phyloP scores from a whole-genome alignment of 108 stramenopile genomes.

The Nannochloropsis salina region DNA sequence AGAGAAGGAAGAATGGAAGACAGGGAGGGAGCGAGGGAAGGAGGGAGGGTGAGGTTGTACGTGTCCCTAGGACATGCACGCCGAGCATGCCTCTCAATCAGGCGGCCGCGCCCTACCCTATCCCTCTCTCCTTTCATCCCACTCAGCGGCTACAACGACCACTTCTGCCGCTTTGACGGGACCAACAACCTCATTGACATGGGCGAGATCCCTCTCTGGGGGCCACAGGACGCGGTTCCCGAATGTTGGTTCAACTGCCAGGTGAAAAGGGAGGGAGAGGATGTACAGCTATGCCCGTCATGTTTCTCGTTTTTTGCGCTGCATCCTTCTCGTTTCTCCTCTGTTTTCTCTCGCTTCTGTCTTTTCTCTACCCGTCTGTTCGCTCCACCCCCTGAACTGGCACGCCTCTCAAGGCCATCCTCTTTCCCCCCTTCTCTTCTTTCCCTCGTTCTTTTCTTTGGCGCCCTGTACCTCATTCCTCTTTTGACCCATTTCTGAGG shows the following conservation, averaged over 20 bases:
- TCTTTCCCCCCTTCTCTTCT: too few species aligned
- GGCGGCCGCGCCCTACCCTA: background rate
- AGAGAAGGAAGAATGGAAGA: too few species aligned
- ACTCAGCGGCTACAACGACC: background rate
- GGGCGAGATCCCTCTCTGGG: background rate
- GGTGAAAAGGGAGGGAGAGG: background rate
- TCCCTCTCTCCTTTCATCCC: background rate
- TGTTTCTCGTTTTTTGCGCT: too few species aligned
- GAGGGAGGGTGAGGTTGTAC: too few species aligned
- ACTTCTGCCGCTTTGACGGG: background rate
- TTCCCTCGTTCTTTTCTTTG: background rate
- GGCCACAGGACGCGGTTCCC: background rate
- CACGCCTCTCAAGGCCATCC: too few species aligned
- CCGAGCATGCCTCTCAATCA: too few species aligned
- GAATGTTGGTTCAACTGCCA: conserved; percentile 1
- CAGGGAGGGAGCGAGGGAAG: too few species aligned
- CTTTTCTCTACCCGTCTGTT: too few species aligned
- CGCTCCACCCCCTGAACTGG: too few species aligned
- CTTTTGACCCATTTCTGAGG: background rate
- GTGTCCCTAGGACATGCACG: too few species aligned
- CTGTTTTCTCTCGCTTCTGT: too few species aligned
- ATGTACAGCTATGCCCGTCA: background rate
- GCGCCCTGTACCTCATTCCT: background rate
- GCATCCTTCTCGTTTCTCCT: too few species aligned
- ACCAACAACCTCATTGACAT: background rate